Evolutionary conservation across 2,329 filamentous ascomycete species (phyloP).

Genomic region (Alternaria triticimaculans): DNA sequence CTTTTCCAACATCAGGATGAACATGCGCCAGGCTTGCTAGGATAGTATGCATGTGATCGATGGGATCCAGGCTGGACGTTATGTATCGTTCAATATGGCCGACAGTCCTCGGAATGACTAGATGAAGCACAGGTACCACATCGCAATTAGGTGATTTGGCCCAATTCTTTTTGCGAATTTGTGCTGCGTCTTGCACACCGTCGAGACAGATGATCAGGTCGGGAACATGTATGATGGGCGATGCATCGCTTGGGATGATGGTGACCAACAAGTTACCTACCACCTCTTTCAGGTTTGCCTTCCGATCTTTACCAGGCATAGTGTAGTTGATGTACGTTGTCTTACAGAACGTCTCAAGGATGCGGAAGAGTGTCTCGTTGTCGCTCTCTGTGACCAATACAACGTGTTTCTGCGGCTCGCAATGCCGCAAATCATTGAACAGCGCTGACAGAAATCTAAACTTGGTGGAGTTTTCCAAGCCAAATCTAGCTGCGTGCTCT

Average conservation of each 20-base stretch:
- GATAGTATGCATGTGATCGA: slow-evolving; percentile 43
- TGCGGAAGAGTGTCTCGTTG: slow-evolving; percentile 29
- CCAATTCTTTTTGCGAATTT: slow-evolving; percentile 36
- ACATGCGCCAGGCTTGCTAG: slow-evolving; percentile 47
- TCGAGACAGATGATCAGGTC: slow-evolving; percentile 53
- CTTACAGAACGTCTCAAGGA: slow-evolving; percentile 35
- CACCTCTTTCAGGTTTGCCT: slow-evolving; percentile 9
- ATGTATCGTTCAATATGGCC: slow-evolving; percentile 55
- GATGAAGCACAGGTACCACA: slow-evolving; percentile 43
- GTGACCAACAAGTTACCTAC: slow-evolving; percentile 41
- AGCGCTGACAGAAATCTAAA: slow-evolving; percentile 40
- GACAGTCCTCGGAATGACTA: slow-evolving; percentile 51
- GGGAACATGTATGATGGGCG: slow-evolving; percentile 31
- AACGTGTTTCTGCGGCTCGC: slow-evolving; percentile 30
- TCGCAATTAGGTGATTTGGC: slow-evolving; percentile 23
- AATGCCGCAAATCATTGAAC: slow-evolving; percentile 27
- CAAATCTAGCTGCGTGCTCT: slow-evolving; percentile 33
- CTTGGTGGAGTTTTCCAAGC: slow-evolving; percentile 40
- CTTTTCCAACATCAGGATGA: slow-evolving; percentile 37
- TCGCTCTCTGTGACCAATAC: slow-evolving; percentile 36
- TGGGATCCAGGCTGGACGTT: slow-evolving; percentile 17
- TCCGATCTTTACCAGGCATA: slow-evolving; percentile 28
- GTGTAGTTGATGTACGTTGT: slow-evolving; percentile 32
- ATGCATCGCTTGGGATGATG: slow-evolving; percentile 38
- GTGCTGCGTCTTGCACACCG: slow-evolving; percentile 33